Conservation (phyloP, 306 rosid species). For the Ormosia semicastrata region DNA sequence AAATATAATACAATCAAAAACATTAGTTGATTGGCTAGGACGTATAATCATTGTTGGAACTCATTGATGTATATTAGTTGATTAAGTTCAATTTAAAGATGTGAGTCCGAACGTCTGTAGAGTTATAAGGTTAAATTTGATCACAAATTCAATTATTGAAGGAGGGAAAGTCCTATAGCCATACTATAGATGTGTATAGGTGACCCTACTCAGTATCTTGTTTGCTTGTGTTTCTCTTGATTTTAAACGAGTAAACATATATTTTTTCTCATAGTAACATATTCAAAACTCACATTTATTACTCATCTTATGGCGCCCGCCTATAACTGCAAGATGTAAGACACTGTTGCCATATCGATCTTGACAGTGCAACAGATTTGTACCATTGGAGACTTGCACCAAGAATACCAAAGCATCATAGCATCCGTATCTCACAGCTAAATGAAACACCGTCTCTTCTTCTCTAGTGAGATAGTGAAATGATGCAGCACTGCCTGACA, state of each 20-base stretch:
- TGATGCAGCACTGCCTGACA: conserved; percentile 41
- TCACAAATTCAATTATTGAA: neutral
- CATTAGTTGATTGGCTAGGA: too few relatives aligned
- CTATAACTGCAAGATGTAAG: conserved; percentile 63
- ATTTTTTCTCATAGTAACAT: neutral
- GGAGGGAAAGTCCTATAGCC: neutral
- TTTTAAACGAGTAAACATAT: neutral
- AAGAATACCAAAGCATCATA: conserved; percentile 52
- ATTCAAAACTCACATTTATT: neutral
- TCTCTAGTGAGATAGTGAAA: conserved; percentile 51
- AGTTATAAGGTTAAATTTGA: neutral
- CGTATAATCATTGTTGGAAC: neutral
- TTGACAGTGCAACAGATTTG: conserved; percentile 38
- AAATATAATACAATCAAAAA: too few relatives aligned
- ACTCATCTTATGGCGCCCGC: conserved; percentile 56
- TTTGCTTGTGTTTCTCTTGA: neutral
- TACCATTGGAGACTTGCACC: conserved; percentile 42
- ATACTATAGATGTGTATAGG: too few relatives aligned
- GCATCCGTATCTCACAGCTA: conserved; percentile 61
- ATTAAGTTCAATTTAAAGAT: neutral
- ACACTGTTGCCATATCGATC: conserved; percentile 59
- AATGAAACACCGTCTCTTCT: conserved; percentile 69
- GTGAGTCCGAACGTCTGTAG: neutral
- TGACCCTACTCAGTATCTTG: too few relatives aligned
- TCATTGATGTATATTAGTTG: neutral